Evolutionary conservation across 2,329 filamentous ascomycete species (phyloP), one percentile per base, ranked within the genome.

Genomic region (Fusarium armeniacum): DNA sequence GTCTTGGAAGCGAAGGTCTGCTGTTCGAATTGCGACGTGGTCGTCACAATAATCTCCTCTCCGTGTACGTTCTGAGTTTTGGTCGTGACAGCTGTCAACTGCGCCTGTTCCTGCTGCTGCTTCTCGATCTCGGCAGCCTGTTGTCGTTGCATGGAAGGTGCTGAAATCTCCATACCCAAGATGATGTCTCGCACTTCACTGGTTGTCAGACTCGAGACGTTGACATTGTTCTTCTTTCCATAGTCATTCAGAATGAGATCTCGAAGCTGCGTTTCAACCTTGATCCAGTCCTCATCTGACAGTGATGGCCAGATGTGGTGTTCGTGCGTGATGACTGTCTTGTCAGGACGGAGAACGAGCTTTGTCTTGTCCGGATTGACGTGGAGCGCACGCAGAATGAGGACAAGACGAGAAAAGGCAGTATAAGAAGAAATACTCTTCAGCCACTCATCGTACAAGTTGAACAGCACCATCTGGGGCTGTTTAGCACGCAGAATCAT

Each of bases 221-320:
- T 99, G 84, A 99, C 96, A 74, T 98, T 99, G 85, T 99, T 99
- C 88, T 99, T 99, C 88, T 98, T 99, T 78, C 96, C 96, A 78
- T 99, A 99, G 78, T 99, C 96, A 73, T 98, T 98, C 73, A 99
- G 79, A 75, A 99, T 99, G 71, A 99, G 84, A 84, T 99, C 96
- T 79, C 96, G 91, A 43, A 99, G 85, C 78, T 97, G 93, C 46
- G 94, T 94, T 85, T 99, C 96, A n/a, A 99, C 93, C 88, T 98
- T 98, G 82, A 99, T 96, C 96, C 96, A 99, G 69, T 97, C 94
- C 75, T 99, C 96, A 70, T 99, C 96, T 0, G 93, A 91, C 58
- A 99, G 83, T 0, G 93, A 91, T 1, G 96, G 96, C 96, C 96
- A 99, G 78, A 99, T 99, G 79, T 99, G 96, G 82, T 99, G 96